These are phyloP conservation scores for Gossypium schwendimanii DNA, from an alignment of 441 rosid species.

Conservation along the genomic window DNA sequence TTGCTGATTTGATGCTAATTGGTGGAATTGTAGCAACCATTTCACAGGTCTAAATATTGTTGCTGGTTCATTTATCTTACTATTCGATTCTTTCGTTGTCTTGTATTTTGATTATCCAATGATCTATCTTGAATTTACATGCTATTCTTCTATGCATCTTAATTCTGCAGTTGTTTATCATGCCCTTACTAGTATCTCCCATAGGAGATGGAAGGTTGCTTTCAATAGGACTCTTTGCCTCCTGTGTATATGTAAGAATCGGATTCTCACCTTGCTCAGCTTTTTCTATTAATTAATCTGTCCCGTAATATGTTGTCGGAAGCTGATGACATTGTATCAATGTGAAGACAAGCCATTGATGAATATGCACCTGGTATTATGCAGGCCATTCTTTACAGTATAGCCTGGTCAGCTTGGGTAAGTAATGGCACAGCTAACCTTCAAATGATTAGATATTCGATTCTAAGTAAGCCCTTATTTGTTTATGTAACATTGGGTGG, in stretches of 20 bases:
- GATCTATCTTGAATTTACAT: not conserved
- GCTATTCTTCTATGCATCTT: not conserved
- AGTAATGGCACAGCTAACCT: not conserved
- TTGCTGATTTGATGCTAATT: constrained; percentile 67
- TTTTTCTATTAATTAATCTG: not conserved
- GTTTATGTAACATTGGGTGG: not conserved
- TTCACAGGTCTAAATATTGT: constrained; percentile 47
- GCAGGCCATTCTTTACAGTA: constrained; percentile 62
- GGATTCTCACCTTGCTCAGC: not conserved
- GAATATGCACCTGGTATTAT: constrained; percentile 3
- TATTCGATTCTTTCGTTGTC: not conserved
- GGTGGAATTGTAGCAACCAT: constrained; percentile 39
- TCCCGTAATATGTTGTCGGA: not conserved
- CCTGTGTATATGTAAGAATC: constrained; percentile 39
- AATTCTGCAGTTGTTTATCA: constrained; percentile 51
- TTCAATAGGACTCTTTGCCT: constrained; percentile 57
- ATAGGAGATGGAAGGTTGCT: constrained; percentile 61
- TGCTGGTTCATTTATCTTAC: not conserved
- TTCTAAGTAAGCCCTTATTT: not conserved
- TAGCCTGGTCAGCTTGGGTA: constrained; percentile 83
- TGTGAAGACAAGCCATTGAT: not conserved
- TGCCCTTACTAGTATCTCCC: constrained; percentile 56
- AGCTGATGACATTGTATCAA: not conserved
- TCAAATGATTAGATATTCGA: not conserved
- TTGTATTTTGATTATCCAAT: not conserved